These are phyloP conservation scores for Aspergillus fructus DNA, from an alignment of 2,329 filamentous ascomycete species.

Conservation along the genomic window DNA sequence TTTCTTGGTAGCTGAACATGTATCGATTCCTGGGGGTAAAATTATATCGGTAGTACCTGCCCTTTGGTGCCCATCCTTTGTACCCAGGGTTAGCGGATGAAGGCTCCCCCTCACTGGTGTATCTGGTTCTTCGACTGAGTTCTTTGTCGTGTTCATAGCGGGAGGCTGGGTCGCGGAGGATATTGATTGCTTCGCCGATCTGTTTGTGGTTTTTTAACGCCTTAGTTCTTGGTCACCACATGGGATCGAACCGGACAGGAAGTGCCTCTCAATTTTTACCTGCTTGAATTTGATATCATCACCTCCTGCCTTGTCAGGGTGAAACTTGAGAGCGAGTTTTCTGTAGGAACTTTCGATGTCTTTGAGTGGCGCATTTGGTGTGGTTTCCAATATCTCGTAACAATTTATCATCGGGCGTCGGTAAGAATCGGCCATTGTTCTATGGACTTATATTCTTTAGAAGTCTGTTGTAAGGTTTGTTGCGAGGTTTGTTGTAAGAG, in stretches of 20 bases:
- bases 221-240: neutral
- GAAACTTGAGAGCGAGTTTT: conserved; percentile 32
- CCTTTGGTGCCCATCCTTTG: conserved; percentile 16
- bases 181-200: conserved; percentile 35
- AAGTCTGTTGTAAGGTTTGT: neutral
- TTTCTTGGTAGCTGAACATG: conserved; percentile 30
- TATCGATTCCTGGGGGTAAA: conserved; percentile 18
- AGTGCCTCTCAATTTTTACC: too few relatives aligned
- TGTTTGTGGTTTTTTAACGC: conserved; percentile 19
- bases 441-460: neutral
- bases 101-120: neutral
- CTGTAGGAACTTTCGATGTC: conserved; percentile 38
- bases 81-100: neutral
- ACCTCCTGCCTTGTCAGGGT: conserved; percentile 33
- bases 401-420: conserved; percentile 17
- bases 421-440: conserved; percentile 1
- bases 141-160: conserved; percentile 24
- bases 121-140: conserved; percentile 6
- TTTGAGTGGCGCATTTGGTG: conserved; percentile 23
- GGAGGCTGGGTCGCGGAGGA: conserved; percentile 30
- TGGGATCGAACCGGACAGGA: neutral
- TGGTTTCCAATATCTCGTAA: conserved; percentile 31
- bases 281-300: conserved; percentile 13
- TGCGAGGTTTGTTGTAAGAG: neutral
- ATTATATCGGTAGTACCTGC: neutral